phyloP scores from a whole-genome alignment of 106 monocot species.

The Alisma plantagoaquatica region DNA sequence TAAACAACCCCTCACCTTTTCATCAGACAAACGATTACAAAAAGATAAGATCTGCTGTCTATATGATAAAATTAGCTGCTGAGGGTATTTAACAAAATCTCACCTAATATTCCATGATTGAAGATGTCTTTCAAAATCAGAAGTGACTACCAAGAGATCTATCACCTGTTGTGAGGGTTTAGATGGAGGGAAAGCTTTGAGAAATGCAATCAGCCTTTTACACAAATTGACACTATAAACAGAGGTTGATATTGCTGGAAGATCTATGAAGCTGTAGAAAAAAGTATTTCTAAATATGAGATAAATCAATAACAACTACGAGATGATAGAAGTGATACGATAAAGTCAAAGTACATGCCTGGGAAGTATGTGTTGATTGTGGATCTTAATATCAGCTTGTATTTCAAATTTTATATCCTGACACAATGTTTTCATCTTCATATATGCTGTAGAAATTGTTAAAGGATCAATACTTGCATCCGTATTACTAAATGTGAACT shows the following conservation, averaged over 20 bases:
- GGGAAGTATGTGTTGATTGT: slow-evolving; percentile 82
- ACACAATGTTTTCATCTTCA: slow-evolving; percentile 82
- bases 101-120: slow-evolving; percentile 85
- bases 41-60: no score
- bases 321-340: neutral
- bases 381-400: slow-evolving; percentile 86
- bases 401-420: slow-evolving; percentile 66
- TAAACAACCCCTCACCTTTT: no score
- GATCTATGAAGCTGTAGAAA: slow-evolving; percentile 72
- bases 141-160: slow-evolving; percentile 56
- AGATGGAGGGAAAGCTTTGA: slow-evolving; percentile 70
- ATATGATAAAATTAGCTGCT: no score
- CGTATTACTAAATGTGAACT: slow-evolving; percentile 57
- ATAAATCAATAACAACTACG: no score
- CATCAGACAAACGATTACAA: no score
- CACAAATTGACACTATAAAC: slow-evolving; percentile 62
- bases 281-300: slow-evolving; percentile 2
- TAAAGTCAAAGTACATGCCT: slow-evolving; percentile 26
- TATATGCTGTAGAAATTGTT: slow-evolving; percentile 71
- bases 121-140: slow-evolving; percentile 92
- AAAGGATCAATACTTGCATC: slow-evolving; percentile 66
- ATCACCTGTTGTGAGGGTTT: slow-evolving; percentile 61
- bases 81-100: no score
- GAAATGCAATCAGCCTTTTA: slow-evolving; percentile 59
- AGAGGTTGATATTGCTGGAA: slow-evolving; percentile 75